A percentile compares a stretch with the other conserved stretches of the same genome.
Conservation (phyloP, 352 stramenopile species). For the Phytophthora pisi region DNA sequence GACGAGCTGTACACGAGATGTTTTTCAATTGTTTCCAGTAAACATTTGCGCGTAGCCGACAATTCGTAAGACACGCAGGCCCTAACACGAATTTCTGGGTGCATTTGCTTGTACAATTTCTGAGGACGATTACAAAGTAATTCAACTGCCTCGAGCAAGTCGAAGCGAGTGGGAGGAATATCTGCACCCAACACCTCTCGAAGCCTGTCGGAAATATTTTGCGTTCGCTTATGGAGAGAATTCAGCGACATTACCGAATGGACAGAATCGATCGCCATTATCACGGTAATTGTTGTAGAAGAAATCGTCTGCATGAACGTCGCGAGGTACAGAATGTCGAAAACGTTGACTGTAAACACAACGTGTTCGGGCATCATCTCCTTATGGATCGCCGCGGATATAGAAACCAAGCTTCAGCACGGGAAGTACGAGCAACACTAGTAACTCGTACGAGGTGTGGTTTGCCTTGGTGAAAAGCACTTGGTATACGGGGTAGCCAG, state of each 20-base stretch:
- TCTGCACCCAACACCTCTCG: not conserved
- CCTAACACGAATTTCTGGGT: too few relatives aligned
- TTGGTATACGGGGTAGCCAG: constrained; percentile 11
- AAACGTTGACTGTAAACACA: constrained; percentile 10
- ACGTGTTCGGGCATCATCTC: constrained; percentile 16
- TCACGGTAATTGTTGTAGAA: not conserved
- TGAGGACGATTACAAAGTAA: too few relatives aligned
- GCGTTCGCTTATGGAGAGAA: not conserved
- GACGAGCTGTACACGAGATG: too few relatives aligned
- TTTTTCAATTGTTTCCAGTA: too few relatives aligned
- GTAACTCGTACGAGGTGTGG: constrained; percentile 8
- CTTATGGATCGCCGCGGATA: not conserved
- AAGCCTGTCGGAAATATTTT: not conserved
- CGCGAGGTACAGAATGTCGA: not conserved
- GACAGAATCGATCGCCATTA: not conserved
- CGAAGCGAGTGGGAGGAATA: too few relatives aligned
- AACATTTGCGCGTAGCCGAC: too few relatives aligned
- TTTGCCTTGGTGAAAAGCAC: constrained; percentile 1
- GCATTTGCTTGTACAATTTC: too few relatives aligned
- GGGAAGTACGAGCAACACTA: not conserved
- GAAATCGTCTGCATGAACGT: constrained; percentile 9
- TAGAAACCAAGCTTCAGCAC: constrained; percentile 3
- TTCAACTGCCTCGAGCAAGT: too few relatives aligned
- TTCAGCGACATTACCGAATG: not conserved
- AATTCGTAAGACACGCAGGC: too few relatives aligned